Percentiles rank a stretch among this genome's conserved stretches.
Conservation (phyloP, 495 filamentous ascomycete genomes). For the Achaetomiella virescens region DNA sequence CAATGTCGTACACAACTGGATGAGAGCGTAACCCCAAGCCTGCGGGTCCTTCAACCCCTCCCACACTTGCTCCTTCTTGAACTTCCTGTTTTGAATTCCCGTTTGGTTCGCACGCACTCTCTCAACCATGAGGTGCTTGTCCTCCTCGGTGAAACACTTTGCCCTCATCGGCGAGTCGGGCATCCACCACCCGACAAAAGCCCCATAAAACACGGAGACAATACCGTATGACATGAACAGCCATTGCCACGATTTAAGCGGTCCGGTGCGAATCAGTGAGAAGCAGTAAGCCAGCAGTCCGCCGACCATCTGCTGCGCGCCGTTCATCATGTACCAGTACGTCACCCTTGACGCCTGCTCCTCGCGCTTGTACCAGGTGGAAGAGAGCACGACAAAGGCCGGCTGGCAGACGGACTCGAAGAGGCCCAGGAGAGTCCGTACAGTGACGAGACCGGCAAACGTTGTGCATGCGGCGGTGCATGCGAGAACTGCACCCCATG, state of each 20-base stretch:
- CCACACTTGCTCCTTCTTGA: constrained; percentile 38
- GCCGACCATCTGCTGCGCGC: constrained; percentile 50
- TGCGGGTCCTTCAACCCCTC: constrained; percentile 48
- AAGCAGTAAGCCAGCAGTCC: constrained; percentile 53
- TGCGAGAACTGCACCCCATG: constrained; percentile 54
- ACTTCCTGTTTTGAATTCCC: constrained; percentile 58
- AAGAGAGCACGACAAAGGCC: constrained; percentile 53
- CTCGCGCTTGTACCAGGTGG: constrained; percentile 68
- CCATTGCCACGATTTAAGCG: constrained; percentile 48
- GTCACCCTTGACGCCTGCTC: constrained; percentile 60
- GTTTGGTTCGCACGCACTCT: constrained; percentile 56
- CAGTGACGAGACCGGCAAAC: constrained; percentile 50
- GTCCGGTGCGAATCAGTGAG: constrained; percentile 40
- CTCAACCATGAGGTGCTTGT: constrained; percentile 54
- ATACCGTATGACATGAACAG: constrained; percentile 48
- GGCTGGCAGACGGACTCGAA: constrained; percentile 65
- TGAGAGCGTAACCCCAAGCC: constrained; percentile 43
- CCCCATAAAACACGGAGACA: constrained; percentile 50
- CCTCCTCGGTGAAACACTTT: constrained; percentile 49
- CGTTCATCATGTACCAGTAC: constrained; percentile 71
- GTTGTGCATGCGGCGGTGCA: constrained; percentile 53
- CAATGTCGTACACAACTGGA: constrained; percentile 60
- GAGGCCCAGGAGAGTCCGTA: constrained; percentile 58
- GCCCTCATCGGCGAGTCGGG: constrained; percentile 60
- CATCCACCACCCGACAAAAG: constrained; percentile 54